Evolutionary conservation across 192 early-diverging fungal genomes (phyloP).

Genomic region (Backusella luteola): DNA sequence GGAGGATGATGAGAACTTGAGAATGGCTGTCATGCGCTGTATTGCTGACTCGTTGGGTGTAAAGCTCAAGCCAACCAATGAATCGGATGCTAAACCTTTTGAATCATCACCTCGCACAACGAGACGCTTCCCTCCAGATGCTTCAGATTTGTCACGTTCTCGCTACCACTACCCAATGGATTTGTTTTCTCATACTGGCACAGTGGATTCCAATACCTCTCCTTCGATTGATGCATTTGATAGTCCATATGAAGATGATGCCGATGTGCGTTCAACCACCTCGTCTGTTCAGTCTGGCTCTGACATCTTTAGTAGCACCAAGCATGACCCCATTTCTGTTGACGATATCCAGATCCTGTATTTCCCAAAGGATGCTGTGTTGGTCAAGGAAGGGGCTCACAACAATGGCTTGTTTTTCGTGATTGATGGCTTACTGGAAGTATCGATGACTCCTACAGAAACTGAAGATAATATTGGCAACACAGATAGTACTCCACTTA

Average conservation of each 20-base stretch:
- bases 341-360: slow-evolving; percentile 75
- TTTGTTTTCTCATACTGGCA: slow-evolving; percentile 29
- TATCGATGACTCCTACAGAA: slow-evolving; percentile 47
- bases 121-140: slow-evolving; percentile 61
- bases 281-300: slow-evolving; percentile 25
- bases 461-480: neutral
- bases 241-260: slow-evolving; percentile 15
- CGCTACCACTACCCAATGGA: slow-evolving; percentile 26
- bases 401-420: slow-evolving; percentile 87
- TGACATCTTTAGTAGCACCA: slow-evolving; percentile 10
- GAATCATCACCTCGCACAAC: slow-evolving; percentile 48
- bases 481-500: neutral
- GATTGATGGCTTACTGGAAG: slow-evolving; percentile 86
- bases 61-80: slow-evolving; percentile 6
- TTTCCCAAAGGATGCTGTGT: slow-evolving; percentile 65
- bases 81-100: neutral
- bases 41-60: slow-evolving; percentile 58
- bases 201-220: slow-evolving; percentile 11
- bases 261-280: slow-evolving; percentile 13
- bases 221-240: slow-evolving; percentile 3
- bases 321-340: slow-evolving; percentile 11
- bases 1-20: slow-evolving; percentile 57
- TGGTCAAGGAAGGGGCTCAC: slow-evolving; percentile 85
- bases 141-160: slow-evolving; percentile 27
- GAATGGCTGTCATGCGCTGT: slow-evolving; percentile 61